phyloP scores from a whole-genome alignment of 805 yeast species.

The Candida loeiensis region DNA sequence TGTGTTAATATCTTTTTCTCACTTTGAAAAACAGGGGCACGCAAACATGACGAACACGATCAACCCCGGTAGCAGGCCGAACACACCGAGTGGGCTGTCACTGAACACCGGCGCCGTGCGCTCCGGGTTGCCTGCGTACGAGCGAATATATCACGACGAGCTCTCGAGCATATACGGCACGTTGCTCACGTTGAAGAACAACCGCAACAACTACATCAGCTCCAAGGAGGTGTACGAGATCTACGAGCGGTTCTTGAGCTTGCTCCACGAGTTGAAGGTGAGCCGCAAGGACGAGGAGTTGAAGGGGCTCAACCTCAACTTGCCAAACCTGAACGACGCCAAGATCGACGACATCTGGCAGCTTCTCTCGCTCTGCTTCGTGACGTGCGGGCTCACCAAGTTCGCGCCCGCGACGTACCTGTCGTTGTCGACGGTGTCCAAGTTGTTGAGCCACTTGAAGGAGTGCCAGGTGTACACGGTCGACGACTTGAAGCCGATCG shows the following conservation, averaged over 20 bases:
- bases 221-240: slow-evolving; percentile 62
- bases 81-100: slow-evolving; percentile 10
- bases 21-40: slow-evolving; percentile 6
- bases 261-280: slow-evolving; percentile 50
- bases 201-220: slow-evolving; percentile 60
- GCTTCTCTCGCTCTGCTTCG: slow-evolving; percentile 75
- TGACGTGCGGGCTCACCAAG: slow-evolving; percentile 87
- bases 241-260: slow-evolving; percentile 54
- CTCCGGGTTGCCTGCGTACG: slow-evolving; percentile 31
- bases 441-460: slow-evolving; percentile 75
- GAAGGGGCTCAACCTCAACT: slow-evolving; percentile 31
- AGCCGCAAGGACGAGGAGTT: slow-evolving; percentile 49
- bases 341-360: slow-evolving; percentile 88
- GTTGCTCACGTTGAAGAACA: slow-evolving; percentile 47
- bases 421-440: slow-evolving; percentile 79
- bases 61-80: slow-evolving; percentile 9
- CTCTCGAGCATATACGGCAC: slow-evolving; percentile 26
- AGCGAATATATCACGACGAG: slow-evolving; percentile 29
- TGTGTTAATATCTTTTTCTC: neutral
- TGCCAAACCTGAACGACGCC: slow-evolving; percentile 60
- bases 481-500: slow-evolving; percentile 78
- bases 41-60: slow-evolving; percentile 4
- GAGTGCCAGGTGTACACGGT: slow-evolving; percentile 81
- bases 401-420: slow-evolving; percentile 95
- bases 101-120: slow-evolving; percentile 2